Percentiles rank a stretch among this genome's conserved stretches.
These are phyloP conservation scores for Abelmoschus esculentus DNA, from an alignment of 345 rosid species.

Conservation along the genomic window DNA sequence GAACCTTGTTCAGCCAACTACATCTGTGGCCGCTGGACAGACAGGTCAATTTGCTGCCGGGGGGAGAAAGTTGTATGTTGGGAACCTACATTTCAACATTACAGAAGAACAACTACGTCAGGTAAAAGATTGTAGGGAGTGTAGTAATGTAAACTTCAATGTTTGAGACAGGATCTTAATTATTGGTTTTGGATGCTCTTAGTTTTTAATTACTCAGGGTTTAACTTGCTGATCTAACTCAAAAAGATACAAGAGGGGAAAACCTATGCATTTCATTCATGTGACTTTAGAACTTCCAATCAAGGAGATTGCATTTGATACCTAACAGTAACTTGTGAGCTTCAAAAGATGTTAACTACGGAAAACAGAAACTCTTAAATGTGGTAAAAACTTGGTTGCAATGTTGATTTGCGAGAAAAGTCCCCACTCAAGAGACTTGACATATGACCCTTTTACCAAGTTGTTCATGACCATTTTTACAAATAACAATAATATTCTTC, in stretches of 20 bases:
- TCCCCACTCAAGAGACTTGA: not conserved
- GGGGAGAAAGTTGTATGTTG: conserved; percentile 89
- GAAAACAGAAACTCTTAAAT: not conserved
- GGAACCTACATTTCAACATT: conserved; percentile 82
- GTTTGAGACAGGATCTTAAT: not conserved
- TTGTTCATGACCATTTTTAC: not conserved
- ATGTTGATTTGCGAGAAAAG: not conserved
- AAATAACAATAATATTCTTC: not conserved
- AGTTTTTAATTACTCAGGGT: not conserved
- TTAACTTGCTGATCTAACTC: not conserved
- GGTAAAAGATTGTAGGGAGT: conserved; percentile 28
- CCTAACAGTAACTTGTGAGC: no score
- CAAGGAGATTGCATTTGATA: no score
- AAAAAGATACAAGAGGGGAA: not conserved
- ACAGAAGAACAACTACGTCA: conserved; percentile 86
- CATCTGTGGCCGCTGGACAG: conserved; percentile 52
- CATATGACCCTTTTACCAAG: not conserved
- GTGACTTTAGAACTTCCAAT: not conserved
- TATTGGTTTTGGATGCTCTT: not conserved
- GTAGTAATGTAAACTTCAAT: not conserved
- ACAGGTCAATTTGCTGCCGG: conserved; percentile 75
- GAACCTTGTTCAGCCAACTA: conserved; percentile 89
- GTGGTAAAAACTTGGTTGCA: not conserved
- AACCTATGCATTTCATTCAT: not conserved
- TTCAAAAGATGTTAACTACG: not conserved